Percentiles rank a stretch among this genome's conserved stretches.
These are phyloP conservation scores for Panicum hallii DNA, from an alignment of 202 grass and related monocot species.

Conservation along the genomic window DNA sequence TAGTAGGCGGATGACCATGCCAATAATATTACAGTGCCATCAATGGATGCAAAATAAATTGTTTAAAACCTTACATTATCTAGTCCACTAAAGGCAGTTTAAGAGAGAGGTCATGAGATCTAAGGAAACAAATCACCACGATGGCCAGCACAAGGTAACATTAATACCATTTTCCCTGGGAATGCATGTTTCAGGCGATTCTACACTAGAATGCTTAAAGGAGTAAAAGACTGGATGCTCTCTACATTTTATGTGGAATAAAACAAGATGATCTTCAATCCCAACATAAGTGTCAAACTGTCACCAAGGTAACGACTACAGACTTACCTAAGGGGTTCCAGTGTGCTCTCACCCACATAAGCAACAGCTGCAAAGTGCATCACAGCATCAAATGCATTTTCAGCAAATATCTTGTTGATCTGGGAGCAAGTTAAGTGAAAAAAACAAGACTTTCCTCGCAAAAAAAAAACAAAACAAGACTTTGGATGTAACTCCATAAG, in stretches of 20 bases:
- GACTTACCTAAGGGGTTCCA: constrained; percentile 92
- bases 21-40: constrained; percentile 25
- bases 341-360: constrained; percentile 97
- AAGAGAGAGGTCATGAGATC: not conserved
- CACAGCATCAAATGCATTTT: constrained; percentile 98
- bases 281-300: constrained; percentile 8
- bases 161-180: not conserved
- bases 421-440: constrained; percentile 61
- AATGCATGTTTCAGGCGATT: constrained; percentile 18
- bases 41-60: constrained; percentile 16
- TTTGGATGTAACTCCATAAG: constrained; percentile 31
- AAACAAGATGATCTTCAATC: constrained; percentile 14
- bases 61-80: not conserved
- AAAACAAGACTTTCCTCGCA: not conserved
- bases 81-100: not conserved
- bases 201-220: not conserved
- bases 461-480: not conserved
- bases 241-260: constrained; percentile 8
- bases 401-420: constrained; percentile 90
- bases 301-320: constrained; percentile 18
- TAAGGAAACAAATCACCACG: not conserved
- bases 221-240: constrained; percentile 4
- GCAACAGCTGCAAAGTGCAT: constrained; percentile 99
- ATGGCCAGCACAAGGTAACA: not conserved
- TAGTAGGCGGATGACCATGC: constrained; percentile 15